These are phyloP conservation scores for Xerocomus minutiporus DNA, from an alignment of 1,284 basidiomycete genomes.

Conservation along the genomic window DNA sequence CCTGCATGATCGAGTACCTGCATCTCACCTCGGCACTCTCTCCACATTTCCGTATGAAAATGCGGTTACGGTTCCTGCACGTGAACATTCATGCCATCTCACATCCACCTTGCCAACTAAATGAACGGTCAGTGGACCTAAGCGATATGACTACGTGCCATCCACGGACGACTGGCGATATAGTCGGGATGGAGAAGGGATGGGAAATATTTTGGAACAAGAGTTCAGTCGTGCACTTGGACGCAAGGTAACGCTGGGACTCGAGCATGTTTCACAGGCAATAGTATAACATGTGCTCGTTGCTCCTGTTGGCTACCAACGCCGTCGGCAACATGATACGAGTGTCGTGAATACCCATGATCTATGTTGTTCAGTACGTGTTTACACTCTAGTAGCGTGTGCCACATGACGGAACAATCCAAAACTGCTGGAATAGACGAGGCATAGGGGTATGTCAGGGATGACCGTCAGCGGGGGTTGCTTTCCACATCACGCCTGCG, in stretches of 20 bases:
- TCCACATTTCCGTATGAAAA: not conserved
- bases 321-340: constrained; percentile 1
- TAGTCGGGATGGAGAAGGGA: constrained; percentile 57
- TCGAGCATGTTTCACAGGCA: constrained; percentile 25
- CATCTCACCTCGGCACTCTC: constrained; percentile 8
- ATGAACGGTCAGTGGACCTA: constrained; percentile 66
- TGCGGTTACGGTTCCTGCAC: not conserved
- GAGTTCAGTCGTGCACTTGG: constrained; percentile 49
- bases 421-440: not conserved
- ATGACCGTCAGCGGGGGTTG: not conserved
- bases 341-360: constrained; percentile 1
- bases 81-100: constrained; percentile 3
- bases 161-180: constrained; percentile 71
- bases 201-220: constrained; percentile 65
- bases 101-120: constrained; percentile 1
- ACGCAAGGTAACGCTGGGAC: constrained; percentile 33
- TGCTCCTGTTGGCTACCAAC: not conserved
- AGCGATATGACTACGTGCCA: constrained; percentile 76
- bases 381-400: not conserved
- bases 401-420: not conserved
- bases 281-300: constrained; percentile 7
- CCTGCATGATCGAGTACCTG: not conserved
- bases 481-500: constrained; percentile 48
- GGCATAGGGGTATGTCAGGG: not conserved
- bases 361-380: constrained; percentile 4